phyloP scores from a whole-genome alignment of 1,139 yeast species.

The Dujonia santamariae region DNA sequence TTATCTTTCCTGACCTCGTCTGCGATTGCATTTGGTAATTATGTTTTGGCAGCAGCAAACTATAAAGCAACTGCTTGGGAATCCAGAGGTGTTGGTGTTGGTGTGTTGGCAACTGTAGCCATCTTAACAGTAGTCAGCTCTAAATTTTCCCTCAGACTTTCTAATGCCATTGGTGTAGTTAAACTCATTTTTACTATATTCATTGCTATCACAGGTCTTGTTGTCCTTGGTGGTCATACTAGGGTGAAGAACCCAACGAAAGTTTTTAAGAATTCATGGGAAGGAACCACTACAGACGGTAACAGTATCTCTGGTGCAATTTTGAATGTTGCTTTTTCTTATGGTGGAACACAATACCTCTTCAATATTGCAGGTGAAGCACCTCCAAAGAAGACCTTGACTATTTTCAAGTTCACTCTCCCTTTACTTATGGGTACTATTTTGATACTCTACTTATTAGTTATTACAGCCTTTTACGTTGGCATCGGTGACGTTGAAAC shows the following conservation, averaged over 20 bases:
- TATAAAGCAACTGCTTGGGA: conserved; percentile 34
- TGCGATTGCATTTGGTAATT: conserved; percentile 41
- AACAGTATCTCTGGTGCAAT: conserved; percentile 42
- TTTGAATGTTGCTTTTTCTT: conserved; percentile 41
- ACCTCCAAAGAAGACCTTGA: conserved; percentile 24
- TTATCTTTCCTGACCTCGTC: conserved; percentile 40
- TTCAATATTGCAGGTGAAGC: conserved; percentile 40
- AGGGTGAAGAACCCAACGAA: conserved; percentile 27
- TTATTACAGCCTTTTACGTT: conserved; percentile 37
- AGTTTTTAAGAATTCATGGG: conserved; percentile 35
- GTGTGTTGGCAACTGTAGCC: conserved; percentile 26
- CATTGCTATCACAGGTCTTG: conserved; percentile 34
- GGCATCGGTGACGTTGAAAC: conserved; percentile 25
- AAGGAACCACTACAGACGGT: conserved; percentile 39
- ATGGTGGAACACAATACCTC: conserved; percentile 37
- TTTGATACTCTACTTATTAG: conserved; percentile 32
- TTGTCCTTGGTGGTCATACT: conserved; percentile 38
- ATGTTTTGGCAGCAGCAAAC: conserved; percentile 36
- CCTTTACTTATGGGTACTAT: conserved; percentile 33
- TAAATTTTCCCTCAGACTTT: conserved; percentile 29
- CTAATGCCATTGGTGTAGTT: conserved; percentile 35
- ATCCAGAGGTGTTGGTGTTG: conserved; percentile 41
- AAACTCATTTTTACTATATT: conserved; percentile 36
- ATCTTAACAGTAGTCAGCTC: conserved; percentile 27
- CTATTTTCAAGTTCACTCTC: conserved; percentile 28